A percentile compares a stretch with the other conserved stretches of the same genome.
Evolutionary conservation across 495 filamentous ascomycete species (phyloP).

Genomic region (Podospora pseudocomata): DNA sequence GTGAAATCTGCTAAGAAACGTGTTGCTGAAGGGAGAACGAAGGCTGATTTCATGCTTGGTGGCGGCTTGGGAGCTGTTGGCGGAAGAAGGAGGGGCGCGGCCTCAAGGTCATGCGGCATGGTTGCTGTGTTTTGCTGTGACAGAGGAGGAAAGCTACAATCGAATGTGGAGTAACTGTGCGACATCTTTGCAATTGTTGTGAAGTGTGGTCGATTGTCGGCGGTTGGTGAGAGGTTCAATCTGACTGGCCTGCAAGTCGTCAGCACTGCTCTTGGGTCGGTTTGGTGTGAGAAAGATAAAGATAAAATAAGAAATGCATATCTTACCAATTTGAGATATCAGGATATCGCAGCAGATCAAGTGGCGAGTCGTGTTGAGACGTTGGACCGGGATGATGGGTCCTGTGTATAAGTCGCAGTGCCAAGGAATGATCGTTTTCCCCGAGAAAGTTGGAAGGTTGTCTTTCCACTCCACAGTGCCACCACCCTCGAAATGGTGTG

Average conservation of each 20-base stretch:
- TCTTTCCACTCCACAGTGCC: neutral
- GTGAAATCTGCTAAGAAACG: slow-evolving; percentile 39
- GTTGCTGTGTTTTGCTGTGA: neutral
- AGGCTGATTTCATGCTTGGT: neutral
- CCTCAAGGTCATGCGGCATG: neutral
- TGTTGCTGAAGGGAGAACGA: neutral
- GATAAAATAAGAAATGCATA: too few relatives aligned
- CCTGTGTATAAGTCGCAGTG: neutral
- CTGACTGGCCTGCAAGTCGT: neutral
- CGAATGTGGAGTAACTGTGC: neutral
- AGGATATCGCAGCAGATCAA: neutral
- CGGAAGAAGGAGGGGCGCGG: neutral
- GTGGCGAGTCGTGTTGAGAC: slow-evolving; percentile 1
- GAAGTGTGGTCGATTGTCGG: neutral
- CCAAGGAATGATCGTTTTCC: neutral
- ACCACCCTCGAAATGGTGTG: neutral
- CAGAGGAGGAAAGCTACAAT: neutral
- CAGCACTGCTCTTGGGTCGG: neutral
- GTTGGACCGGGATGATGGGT: neutral
- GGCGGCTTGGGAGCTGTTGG: neutral
- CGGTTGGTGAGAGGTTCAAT: neutral
- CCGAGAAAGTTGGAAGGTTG: neutral
- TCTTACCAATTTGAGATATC: neutral
- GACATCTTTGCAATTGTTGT: neutral
- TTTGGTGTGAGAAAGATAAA: too few relatives aligned